Percentiles rank a stretch among this genome's conserved stretches.
Evolutionary conservation across 768 basidiomycete genomes (phyloP).

Genomic region (Trametes cingulata): DNA sequence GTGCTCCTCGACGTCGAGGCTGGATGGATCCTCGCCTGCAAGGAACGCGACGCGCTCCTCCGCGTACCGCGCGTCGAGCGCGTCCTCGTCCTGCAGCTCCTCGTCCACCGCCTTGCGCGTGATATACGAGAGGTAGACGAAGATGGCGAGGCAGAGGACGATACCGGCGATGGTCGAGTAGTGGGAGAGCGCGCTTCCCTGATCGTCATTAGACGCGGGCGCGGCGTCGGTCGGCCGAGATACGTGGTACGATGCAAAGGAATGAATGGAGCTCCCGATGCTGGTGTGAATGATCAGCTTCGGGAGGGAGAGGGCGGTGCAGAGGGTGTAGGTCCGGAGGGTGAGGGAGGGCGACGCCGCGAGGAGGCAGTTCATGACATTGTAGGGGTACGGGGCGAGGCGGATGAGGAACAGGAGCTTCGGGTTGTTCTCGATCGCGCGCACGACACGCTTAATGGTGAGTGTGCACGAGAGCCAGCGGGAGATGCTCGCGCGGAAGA

Average conservation of each 20-base stretch:
- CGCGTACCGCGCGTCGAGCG: conserved; percentile 31
- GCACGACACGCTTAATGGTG: conserved; percentile 77
- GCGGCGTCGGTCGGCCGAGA: conserved; percentile 26
- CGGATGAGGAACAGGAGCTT: conserved; percentile 89
- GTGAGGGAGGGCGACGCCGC: conserved; percentile 85
- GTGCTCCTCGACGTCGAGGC: conserved; percentile 23
- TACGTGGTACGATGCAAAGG: conserved; percentile 69
- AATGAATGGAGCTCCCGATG: conserved; percentile 82
- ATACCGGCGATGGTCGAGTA: conserved; percentile 73
- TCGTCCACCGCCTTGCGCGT: conserved; percentile 68
- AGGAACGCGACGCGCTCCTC: conserved; percentile 62
- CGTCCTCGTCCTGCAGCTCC: conserved; percentile 49
- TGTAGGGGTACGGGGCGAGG: conserved; percentile 89
- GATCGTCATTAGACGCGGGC: conserved; percentile 30
- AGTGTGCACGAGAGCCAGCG: conserved; percentile 70
- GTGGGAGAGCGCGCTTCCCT: conserved; percentile 51
- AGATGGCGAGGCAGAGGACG: conserved; percentile 67
- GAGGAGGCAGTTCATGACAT: conserved; percentile 93
- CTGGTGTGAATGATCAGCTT: conserved; percentile 91
- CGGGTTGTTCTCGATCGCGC: conserved; percentile 85
- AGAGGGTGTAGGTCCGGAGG: conserved; percentile 72
- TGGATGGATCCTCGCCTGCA: conserved; percentile 31
- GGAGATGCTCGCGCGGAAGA: conserved; percentile 69
- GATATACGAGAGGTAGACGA: conserved; percentile 78
- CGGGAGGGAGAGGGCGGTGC: conserved; percentile 83